Evolutionary conservation across 495 filamentous ascomycete genomes (phyloP).

Genomic region (Trichoderma erinaceum): DNA sequence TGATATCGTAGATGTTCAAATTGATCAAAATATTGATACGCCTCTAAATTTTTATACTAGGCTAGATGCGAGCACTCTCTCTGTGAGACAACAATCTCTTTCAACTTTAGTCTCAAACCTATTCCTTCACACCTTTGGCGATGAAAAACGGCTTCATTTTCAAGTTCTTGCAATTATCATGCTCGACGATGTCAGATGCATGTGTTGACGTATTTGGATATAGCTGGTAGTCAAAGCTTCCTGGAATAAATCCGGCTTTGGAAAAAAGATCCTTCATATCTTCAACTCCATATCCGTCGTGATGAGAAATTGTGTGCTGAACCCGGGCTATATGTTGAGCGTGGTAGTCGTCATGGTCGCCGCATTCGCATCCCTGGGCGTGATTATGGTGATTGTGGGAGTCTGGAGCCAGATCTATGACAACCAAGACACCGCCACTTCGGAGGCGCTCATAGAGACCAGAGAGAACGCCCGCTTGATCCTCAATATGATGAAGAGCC

Average conservation of each 20-base stretch:
- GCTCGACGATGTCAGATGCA: not conserved
- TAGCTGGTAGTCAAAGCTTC: not conserved
- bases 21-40: too few species aligned
- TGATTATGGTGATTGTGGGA: not conserved
- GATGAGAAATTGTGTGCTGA: not conserved
- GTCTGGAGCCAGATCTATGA: not conserved
- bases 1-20: too few species aligned
- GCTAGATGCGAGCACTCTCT: not conserved
- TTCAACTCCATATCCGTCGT: not conserved
- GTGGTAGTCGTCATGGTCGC: not conserved
- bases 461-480: not conserved
- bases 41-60: too few species aligned
- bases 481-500: conserved; percentile 1
- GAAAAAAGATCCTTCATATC: not conserved
- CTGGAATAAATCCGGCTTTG: not conserved
- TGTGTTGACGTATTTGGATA: not conserved
- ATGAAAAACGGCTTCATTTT: not conserved
- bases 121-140: not conserved
- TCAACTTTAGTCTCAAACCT: not conserved
- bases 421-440: not conserved
- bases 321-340: not conserved
- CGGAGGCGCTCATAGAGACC: not conserved
- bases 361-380: not conserved
- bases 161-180: not conserved
- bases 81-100: not conserved